Evolutionary conservation across 257 asterid genomes (phyloP), one percentile per base, ranked within the genome.

Genomic region (Nicotiana paniculata): DNA sequence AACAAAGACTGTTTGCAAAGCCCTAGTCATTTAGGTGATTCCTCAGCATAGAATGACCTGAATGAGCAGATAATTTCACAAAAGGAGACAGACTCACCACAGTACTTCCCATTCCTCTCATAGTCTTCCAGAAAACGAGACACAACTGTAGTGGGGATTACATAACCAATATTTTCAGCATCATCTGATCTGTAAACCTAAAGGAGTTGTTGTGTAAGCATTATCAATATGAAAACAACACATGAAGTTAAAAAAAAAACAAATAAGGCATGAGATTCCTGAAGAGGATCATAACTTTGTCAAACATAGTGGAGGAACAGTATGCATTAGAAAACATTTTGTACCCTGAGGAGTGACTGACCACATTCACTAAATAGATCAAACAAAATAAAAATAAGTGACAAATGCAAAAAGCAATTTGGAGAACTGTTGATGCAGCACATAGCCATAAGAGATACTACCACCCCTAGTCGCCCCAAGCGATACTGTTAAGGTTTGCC

Each of bases 171-270:
- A 91, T 96, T 94, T 85, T 96, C 98, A 81, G 87, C 97, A 32
- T 93, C 98, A 83, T 93, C 98, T 83, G 99, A 96, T 89, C 99
- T 96, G 97, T 89, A 94, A 83, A 94, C 98, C 97, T 96, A 93
- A 88, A 86, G 69, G 82, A 86, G 84, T 85, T 87, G 86, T 88
- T 79, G 81, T 83, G 85, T 87, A 79, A 93, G 89, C 79, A 85
- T 75, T 59, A 74, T 77, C 46, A 68, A 69, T 84, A 57, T 58
- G 54, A 74, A 83, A 65, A 75, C 61, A 83, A 59, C 80, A 72
- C 70, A 83, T 58, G 48, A 18, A 77, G 37, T 78, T 32, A 72
- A 21, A 57, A 18, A 21, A 54, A 48, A 64, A 84, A 63, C 33
- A 81, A 76, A 77, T 35, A 77, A 63, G 69, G 68, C 59, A 13